Percentiles rank a stretch among this genome's conserved stretches.
phyloP scores from a whole-genome alignment of 176 grass and related monocot genomes.

The Echinochloa phyllopogon region DNA sequence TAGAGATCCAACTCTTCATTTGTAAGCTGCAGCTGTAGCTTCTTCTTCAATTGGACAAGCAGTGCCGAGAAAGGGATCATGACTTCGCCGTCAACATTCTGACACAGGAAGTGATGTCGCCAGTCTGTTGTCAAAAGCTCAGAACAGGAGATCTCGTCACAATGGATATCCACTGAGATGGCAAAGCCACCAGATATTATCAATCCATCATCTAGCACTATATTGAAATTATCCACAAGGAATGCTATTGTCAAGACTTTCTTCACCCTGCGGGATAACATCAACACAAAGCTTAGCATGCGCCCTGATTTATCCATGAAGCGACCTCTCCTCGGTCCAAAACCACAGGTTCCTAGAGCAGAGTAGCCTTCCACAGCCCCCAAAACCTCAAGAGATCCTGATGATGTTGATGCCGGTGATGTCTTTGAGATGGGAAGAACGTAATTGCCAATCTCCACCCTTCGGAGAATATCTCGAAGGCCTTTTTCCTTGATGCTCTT shows the following conservation, averaged over 20 bases:
- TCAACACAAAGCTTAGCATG: background rate
- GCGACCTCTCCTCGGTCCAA: too few relatives aligned
- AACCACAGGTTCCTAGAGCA: background rate
- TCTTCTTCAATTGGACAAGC: background rate
- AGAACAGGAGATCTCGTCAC: background rate
- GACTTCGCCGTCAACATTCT: background rate
- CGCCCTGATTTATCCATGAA: constrained; percentile 1
- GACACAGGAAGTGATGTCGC: background rate
- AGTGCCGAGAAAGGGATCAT: background rate
- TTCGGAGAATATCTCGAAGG: background rate
- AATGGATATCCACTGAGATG: background rate
- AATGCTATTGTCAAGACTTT: background rate
- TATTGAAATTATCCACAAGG: background rate
- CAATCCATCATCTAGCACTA: constrained; percentile 3
- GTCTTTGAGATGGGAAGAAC: constrained; percentile 22
- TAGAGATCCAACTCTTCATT: background rate
- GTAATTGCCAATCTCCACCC: background rate
- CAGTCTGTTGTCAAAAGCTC: background rate
- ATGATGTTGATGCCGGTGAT: background rate
- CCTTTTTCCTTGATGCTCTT: background rate
- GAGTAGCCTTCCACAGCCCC: background rate
- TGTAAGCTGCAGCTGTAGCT: background rate
- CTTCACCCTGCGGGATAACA: background rate
- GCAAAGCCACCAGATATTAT: background rate
- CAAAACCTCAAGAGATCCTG: background rate